Base-by-base conservation (phyloP, 1,284 basidiomycete genomes). In the Athelia sp. region DNA sequence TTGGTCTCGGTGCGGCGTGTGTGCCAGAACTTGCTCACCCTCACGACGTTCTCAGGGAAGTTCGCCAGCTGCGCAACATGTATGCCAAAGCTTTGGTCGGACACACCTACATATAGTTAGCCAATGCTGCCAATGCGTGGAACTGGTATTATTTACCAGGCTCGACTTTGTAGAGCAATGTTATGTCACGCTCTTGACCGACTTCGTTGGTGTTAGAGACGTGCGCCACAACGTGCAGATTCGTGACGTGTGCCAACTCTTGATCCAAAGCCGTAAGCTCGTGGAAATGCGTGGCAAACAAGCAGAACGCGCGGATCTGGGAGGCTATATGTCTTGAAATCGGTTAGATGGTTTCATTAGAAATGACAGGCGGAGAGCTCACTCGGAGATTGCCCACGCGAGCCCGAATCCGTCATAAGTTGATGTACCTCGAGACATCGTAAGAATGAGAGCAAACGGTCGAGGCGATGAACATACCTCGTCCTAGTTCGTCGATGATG, bases 331-430 rank as follows among this genome's bases (percentile, higher is more conserved):
- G 89, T 66, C 93, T 95, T 46, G 6, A n/a, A 11, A 31, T 38
- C 29, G 49, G 43, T n/a, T 22, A 43, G 13, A 49, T 22, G 18
- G 31, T 31, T n/a, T 23, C 38, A 13, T 42, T n/a, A 19, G 22
- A 46, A 36, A n/a, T 29, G 52, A 50, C 13, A 21, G 26, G 26
- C 8, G 44, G 43, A 48, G 31, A 21, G 40, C 23, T 23, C 65
- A 93, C 93, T 99, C 97, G 29, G 93, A 96, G 58, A 99, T 99
- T 1, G 96, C 94, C 95, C 96, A 99, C 0, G 97, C 97, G 1
- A 99, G 78, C 11, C 97, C 97, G 61, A 99, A 99, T 1, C 97
- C 97, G 66, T 99, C 97, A 60, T 98, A 98, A 0, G 97, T 99
- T 0, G 94, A 98, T 1, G 97, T 99, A n/a, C 86, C 86, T 87